A percentile compares a stretch with the other conserved stretches of the same genome.
Evolutionary conservation across 2,329 filamentous ascomycete species (phyloP).

Genomic region (Neonectria ditissima): DNA sequence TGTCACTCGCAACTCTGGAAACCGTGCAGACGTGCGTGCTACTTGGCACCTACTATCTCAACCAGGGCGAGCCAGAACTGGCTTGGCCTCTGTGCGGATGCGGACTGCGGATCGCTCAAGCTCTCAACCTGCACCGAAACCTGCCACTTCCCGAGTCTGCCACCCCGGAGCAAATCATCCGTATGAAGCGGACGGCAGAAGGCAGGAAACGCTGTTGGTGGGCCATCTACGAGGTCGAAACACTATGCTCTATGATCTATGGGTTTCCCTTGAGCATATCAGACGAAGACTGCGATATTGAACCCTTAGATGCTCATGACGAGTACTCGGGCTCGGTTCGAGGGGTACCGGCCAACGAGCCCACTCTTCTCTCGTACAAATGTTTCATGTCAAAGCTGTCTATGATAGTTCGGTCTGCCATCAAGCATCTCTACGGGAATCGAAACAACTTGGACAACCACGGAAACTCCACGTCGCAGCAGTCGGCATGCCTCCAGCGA

Average conservation of each 20-base stretch:
- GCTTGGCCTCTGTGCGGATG: constrained; percentile 55
- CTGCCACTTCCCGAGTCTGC: neutral
- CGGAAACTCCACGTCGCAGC: neutral
- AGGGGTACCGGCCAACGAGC: neutral
- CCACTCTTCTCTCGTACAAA: constrained; percentile 38
- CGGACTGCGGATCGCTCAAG: constrained; percentile 51
- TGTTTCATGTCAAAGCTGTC: constrained; percentile 40
- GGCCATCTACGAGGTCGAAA: constrained; percentile 56
- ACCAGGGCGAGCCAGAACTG: constrained; percentile 50
- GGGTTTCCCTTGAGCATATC: constrained; percentile 50
- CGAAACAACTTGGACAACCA: neutral
- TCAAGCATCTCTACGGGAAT: constrained; percentile 32
- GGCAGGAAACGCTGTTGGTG: constrained; percentile 54
- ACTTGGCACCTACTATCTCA: constrained; percentile 53
- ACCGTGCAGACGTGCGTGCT: constrained; percentile 51
- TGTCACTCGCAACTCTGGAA: constrained; percentile 43
- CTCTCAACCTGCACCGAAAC: constrained; percentile 47
- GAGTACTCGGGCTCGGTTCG: constrained; percentile 23
- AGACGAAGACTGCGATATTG: constrained; percentile 49
- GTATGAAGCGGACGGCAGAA: constrained; percentile 31
- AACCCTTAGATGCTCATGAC: constrained; percentile 44
- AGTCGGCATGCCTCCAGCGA: neutral
- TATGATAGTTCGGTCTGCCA: constrained; percentile 26
- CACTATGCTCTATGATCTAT: constrained; percentile 55
- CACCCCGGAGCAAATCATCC: neutral